A percentile compares a stretch with the other conserved stretches of the same genome.
Evolutionary conservation across 208 protist species (phyloP).

Genomic region (Phytomonas francai): DNA sequence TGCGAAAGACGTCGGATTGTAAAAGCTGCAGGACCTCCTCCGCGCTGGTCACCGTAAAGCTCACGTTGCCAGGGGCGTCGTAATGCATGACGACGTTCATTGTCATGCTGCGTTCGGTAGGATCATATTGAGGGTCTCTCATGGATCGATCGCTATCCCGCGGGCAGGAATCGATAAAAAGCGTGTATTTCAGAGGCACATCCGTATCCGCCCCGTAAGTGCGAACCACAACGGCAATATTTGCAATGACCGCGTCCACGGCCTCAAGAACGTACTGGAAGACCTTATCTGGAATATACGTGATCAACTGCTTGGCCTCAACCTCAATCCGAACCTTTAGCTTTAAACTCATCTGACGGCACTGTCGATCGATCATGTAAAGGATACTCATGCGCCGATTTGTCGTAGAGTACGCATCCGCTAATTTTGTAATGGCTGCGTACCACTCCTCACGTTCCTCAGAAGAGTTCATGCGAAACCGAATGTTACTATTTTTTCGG

Average conservation of each 20-base stretch:
- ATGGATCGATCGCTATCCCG: slow-evolving; percentile 5
- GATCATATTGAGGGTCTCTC: slow-evolving; percentile 54
- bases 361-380: slow-evolving; percentile 35
- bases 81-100: slow-evolving; percentile 45
- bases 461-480: slow-evolving; percentile 57
- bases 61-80: slow-evolving; percentile 36
- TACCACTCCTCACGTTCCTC: slow-evolving; percentile 69
- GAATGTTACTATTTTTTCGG: slow-evolving; percentile 29
- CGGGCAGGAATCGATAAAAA: slow-evolving; percentile 35
- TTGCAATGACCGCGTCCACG: slow-evolving; percentile 53
- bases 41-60: slow-evolving; percentile 43
- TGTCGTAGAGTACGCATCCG: slow-evolving; percentile 47
- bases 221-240: slow-evolving; percentile 40
- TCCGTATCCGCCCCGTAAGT: slow-evolving; percentile 26
- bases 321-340: slow-evolving; percentile 64
- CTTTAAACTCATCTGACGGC: slow-evolving; percentile 27
- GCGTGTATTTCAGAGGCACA: slow-evolving; percentile 39
- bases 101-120: slow-evolving; percentile 39
- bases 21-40: slow-evolving; percentile 58
- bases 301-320: slow-evolving; percentile 32
- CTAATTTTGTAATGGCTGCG: slow-evolving; percentile 57
- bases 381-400: slow-evolving; percentile 52
- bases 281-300: slow-evolving; percentile 51
- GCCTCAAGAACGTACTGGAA: slow-evolving; percentile 79
- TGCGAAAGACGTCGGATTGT: slow-evolving; percentile 71